Percentiles rank a stretch among this genome's conserved stretches.
Conservation (phyloP, 2,329 filamentous ascomycete species). For the Calycina marina region DNA sequence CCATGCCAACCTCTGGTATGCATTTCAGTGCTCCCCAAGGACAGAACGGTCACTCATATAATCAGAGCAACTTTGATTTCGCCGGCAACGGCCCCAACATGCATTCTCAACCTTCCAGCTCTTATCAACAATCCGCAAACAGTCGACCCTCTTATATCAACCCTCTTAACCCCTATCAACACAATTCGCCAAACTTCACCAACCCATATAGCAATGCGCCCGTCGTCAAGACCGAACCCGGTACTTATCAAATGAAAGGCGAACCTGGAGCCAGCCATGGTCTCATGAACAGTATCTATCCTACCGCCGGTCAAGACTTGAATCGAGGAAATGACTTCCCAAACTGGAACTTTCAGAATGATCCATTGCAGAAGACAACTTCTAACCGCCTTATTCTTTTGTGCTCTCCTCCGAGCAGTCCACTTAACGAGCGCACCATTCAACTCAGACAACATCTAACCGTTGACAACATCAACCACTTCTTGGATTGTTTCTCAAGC, state of each 20-base stretch:
- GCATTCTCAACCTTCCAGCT: conserved; percentile 17
- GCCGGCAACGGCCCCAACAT: conserved; percentile 19
- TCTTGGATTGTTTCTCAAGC: conserved; percentile 56
- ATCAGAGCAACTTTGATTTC: conserved; percentile 24
- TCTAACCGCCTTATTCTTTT: conserved; percentile 42
- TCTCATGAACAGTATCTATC: conserved; percentile 29
- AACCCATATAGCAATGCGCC: conserved; percentile 57
- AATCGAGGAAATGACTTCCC: conserved; percentile 22
- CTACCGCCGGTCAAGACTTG: conserved; percentile 16
- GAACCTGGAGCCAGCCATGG: conserved; percentile 8
- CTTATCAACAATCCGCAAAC: conserved; percentile 14
- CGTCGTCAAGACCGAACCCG: conserved; percentile 42
- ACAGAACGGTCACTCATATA: conserved; percentile 37
- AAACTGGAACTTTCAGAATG: conserved; percentile 26
- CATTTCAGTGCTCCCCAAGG: conserved; percentile 49
- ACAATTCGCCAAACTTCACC: conserved; percentile 40
- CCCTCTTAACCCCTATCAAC: conserved; percentile 41
- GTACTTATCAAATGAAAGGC: conserved; percentile 31
- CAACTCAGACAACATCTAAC: conserved; percentile 41
- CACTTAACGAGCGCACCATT: conserved; percentile 38
- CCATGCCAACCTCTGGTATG: conserved; percentile 47
- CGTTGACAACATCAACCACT: conserved; percentile 54
- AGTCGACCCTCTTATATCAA: conserved; percentile 37
- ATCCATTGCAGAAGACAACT: conserved; percentile 36
- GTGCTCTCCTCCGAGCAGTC: conserved; percentile 40